Conservation (phyloP, 2,329 filamentous ascomycete genomes). For the Neofusicoccum parvum region DNA sequence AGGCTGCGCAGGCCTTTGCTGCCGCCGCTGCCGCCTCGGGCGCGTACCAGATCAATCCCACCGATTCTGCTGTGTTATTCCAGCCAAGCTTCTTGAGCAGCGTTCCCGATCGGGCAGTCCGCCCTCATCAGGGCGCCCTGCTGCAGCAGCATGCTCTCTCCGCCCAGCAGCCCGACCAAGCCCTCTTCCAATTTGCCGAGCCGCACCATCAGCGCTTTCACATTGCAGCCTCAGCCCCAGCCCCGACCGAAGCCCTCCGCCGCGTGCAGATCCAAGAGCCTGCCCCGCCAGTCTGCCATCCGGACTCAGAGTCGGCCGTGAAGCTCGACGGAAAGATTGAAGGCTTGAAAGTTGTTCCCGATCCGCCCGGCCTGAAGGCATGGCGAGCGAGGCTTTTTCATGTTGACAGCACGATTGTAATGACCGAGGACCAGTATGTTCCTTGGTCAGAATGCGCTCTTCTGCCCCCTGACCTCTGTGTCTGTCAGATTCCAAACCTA, state of each 20-base stretch:
- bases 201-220: constrained; percentile 22
- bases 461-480: constrained; percentile 1
- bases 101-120: constrained; percentile 28
- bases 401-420: constrained; percentile 70
- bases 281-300: background rate
- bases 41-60: constrained; percentile 42
- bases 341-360: constrained; percentile 58
- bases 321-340: constrained; percentile 57
- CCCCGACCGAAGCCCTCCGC: background rate
- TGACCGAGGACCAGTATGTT: constrained; percentile 72
- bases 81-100: constrained; percentile 3
- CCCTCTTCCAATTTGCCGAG: constrained; percentile 24
- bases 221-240: background rate
- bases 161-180: constrained; percentile 22
- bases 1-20: constrained; percentile 19
- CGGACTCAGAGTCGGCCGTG: background rate
- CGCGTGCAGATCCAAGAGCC: constrained; percentile 6
- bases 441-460: constrained; percentile 17
- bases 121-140: constrained; percentile 32
- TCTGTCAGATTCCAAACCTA: constrained; percentile 70
- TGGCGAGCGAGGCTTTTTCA: constrained; percentile 76
- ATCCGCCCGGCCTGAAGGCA: constrained; percentile 67
- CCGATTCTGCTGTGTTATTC: constrained; percentile 29
- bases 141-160: constrained; percentile 30
- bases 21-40: constrained; percentile 32